Evolutionary conservation across 768 basidiomycete species (phyloP).

Genomic region (Trametes cinnabarina): DNA sequence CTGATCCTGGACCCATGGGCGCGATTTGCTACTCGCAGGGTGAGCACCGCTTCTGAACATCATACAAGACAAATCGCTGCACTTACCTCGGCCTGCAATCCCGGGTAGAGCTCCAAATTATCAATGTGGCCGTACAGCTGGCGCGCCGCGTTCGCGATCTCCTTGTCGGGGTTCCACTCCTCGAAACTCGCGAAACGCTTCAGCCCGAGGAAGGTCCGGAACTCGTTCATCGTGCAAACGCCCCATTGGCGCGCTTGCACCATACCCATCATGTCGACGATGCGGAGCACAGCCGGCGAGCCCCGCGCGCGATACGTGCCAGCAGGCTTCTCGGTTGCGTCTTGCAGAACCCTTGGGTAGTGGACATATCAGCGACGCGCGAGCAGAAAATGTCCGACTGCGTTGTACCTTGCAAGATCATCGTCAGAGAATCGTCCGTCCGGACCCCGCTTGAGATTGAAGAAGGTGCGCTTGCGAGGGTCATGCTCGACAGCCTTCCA

Average conservation of each 20-base stretch:
- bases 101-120: constrained; percentile 74
- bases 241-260: constrained; percentile 55
- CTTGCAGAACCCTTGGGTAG: constrained; percentile 35
- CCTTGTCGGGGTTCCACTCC: constrained; percentile 69
- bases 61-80: neutral
- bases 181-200: constrained; percentile 62
- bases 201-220: constrained; percentile 67
- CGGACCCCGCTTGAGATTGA: constrained; percentile 31
- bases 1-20: constrained; percentile 59
- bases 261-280: constrained; percentile 58
- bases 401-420: constrained; percentile 35
- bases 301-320: constrained; percentile 48
- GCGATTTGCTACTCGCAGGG: constrained; percentile 7
- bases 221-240: constrained; percentile 55
- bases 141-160: constrained; percentile 57
- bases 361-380: too few relatives aligned
- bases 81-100: constrained; percentile 26
- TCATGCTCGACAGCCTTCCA: constrained; percentile 22
- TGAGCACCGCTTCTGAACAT: too few relatives aligned
- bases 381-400: too few relatives aligned
- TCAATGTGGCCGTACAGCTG: constrained; percentile 70
- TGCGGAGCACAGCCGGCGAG: constrained; percentile 44
- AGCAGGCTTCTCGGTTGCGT: constrained; percentile 46
- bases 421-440: constrained; percentile 53
- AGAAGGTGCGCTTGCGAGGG: constrained; percentile 31